Base-by-base conservation (phyloP, 225 moss, liverwort and hornwort genomes). In the Sphagnum tenellum region DNA sequence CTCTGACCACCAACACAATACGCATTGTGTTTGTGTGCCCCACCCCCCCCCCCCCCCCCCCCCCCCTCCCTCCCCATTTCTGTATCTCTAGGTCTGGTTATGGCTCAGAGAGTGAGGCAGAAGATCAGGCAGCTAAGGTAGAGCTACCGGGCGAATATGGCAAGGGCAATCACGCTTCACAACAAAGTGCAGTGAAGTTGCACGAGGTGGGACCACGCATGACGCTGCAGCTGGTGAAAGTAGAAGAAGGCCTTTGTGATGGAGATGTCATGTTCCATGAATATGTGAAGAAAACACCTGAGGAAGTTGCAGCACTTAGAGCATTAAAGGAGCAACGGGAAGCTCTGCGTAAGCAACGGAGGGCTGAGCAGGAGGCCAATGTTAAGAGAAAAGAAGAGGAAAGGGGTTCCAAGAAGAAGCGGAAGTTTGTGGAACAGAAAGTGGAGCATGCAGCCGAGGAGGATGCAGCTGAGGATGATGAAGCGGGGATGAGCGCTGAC, bases 101-200 rank as follows among this genome's bases (percentile, higher is more conserved):
- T 75, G 93, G 87, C 67, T 98, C 98, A 7, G 93, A 98, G 70
- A 98, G 98, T 77, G 93, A 98, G 80, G 89, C 81, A 13, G 98
- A 98, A 78, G 93, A 93, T 46, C 93, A 93, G 75, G 77, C 82
- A 63, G 74, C 90, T 2, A 93, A 87, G 73, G 93, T 98, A 66
- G 78, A 93, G 64, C 78, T 90, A 9, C 78, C 87, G 3, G 90
- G 83, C 61, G 89, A 93, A 55, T 98, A 85, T 52, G 98, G 98
- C 12, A 90, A 85, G 72, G 98, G 93, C 8, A 98, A 93, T 69
- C 85, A 82, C 56, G 90, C 93, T n/a, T 83, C 90, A 2, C 90
- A 93, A 50, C 92, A 86, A 66, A 93, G 89, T 86, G 85, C 93
- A 47, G 98, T 98, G 60, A 93, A 89, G 72, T 66, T 98, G 60